These are phyloP conservation scores for Harringtonia aguacate DNA, from an alignment of 2,329 filamentous ascomycete species.

Conservation along the genomic window DNA sequence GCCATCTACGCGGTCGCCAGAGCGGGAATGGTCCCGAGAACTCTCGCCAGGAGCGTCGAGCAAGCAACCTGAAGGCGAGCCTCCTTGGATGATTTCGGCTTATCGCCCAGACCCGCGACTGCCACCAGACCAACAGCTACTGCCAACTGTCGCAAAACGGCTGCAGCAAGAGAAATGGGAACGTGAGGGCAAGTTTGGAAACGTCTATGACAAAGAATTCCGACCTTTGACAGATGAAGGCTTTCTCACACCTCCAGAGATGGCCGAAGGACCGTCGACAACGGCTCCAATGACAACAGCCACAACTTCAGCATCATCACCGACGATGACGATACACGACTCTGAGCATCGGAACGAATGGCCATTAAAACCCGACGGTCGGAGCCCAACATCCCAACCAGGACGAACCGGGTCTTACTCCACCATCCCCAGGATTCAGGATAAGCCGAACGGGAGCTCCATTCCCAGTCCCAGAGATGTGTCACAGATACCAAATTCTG, in stretches of 20 bases:
- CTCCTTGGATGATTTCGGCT: slow-evolving; percentile 88
- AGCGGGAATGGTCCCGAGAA: too few species aligned
- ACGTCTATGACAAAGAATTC: slow-evolving; percentile 79
- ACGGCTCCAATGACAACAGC: slow-evolving; percentile 7
- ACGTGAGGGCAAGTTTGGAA: slow-evolving; percentile 77
- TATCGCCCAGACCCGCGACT: slow-evolving; percentile 93
- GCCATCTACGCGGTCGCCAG: slow-evolving; percentile 53
- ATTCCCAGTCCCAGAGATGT: slow-evolving; percentile 34
- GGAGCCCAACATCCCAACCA: slow-evolving; percentile 34
- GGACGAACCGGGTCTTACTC: slow-evolving; percentile 44
- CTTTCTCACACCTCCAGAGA: slow-evolving; percentile 33
- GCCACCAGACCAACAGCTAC: slow-evolving; percentile 87
- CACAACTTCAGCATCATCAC: not conserved
- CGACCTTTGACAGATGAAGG: slow-evolving; percentile 64
- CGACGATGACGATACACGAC: too few species aligned
- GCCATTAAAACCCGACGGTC: slow-evolving; percentile 43
- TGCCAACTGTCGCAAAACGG: slow-evolving; percentile 84
- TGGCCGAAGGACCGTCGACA: slow-evolving; percentile 16
- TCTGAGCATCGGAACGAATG: slow-evolving; percentile 25
- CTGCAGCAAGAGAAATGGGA: slow-evolving; percentile 95
- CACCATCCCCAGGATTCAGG: slow-evolving; percentile 50
- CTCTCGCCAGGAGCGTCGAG: slow-evolving; percentile 27
- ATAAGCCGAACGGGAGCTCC: slow-evolving; percentile 27
- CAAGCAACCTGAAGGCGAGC: slow-evolving; percentile 81
- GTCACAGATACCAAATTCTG: slow-evolving; percentile 28